phyloP scores from a whole-genome alignment of 2,329 filamentous ascomycete species.

The Colletotrichum sp. region DNA sequence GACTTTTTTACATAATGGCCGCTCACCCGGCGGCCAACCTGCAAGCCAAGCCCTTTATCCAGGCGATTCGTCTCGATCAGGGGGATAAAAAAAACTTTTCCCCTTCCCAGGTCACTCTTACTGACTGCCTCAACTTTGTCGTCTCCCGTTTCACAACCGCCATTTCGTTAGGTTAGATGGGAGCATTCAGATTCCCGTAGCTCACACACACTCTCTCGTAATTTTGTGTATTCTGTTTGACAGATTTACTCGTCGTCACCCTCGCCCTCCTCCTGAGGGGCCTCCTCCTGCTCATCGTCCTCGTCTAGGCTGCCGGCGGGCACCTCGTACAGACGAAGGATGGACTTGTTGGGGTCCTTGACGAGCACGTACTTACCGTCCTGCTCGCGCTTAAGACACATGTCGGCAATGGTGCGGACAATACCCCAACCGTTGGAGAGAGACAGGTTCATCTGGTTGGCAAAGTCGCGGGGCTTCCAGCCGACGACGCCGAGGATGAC shows the following conservation, averaged over 20 bases:
- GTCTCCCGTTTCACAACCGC: not conserved
- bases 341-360: slow-evolving; percentile 96
- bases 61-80: not conserved
- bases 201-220: not conserved
- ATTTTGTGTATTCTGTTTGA: not conserved
- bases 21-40: slow-evolving; percentile 7
- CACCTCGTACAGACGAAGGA: slow-evolving; percentile 91
- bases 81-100: not conserved
- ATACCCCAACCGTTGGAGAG: slow-evolving; percentile 99
- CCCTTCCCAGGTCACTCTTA: not conserved
- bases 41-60: slow-evolving; percentile 12
- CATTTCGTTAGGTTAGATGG: not conserved
- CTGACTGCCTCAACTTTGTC: not conserved
- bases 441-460: slow-evolving; percentile 96
- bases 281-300: slow-evolving; percentile 74
- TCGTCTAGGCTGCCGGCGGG: slow-evolving; percentile 90
- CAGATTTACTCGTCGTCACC: slow-evolving; percentile 34
- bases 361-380: slow-evolving; percentile 83
- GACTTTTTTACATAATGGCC: slow-evolving; percentile 22
- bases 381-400: slow-evolving; percentile 74
- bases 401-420: slow-evolving; percentile 95
- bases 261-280: slow-evolving; percentile 53
- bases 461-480: slow-evolving; percentile 98
- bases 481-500: slow-evolving; percentile 94
- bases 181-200: not conserved